A percentile compares a stretch with the other conserved stretches of the same genome.
phyloP scores from a whole-genome alignment of 306 rosid genomes.

The Fagus sylvatica region DNA sequence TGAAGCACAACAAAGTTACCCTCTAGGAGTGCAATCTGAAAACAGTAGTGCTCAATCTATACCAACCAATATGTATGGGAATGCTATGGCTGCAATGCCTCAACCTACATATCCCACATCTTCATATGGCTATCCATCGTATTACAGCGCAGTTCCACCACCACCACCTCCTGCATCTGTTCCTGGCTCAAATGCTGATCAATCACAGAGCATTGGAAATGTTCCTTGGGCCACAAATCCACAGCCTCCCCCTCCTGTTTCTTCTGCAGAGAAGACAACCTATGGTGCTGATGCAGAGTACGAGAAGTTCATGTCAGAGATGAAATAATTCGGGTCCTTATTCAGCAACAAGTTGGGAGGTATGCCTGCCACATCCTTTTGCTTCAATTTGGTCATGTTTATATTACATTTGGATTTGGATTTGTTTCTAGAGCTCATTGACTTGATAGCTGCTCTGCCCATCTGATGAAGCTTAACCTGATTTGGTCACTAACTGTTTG shows the following conservation, averaged over 20 bases:
- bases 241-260: conserved; percentile 51
- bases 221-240: conserved; percentile 81
- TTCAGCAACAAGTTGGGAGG: conserved; percentile 13
- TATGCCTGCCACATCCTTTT: conserved; percentile 4
- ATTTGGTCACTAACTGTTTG: not conserved
- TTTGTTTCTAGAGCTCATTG: conserved; percentile 1
- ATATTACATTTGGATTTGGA: not conserved
- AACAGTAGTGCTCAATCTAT: conserved; percentile 52
- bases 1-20: conserved; percentile 78
- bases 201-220: conserved; percentile 55
- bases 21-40: conserved; percentile 91
- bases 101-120: conserved; percentile 72
- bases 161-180: conserved; percentile 59
- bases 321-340: conserved; percentile 58
- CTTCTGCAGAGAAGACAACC: conserved; percentile 60
- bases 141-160: conserved; percentile 77
- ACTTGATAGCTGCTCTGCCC: conserved; percentile 17
- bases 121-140: conserved; percentile 74
- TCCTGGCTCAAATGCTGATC: conserved; percentile 52
- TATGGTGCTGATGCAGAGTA: conserved; percentile 87
- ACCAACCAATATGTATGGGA: conserved; percentile 59
- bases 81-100: conserved; percentile 54
- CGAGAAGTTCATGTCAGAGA: conserved; percentile 98
- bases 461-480: not conserved
- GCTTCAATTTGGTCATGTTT: conserved; percentile 3